These are phyloP conservation scores for Pythium inflatum DNA, from an alignment of 352 stramenopile genomes.

Conservation along the genomic window DNA sequence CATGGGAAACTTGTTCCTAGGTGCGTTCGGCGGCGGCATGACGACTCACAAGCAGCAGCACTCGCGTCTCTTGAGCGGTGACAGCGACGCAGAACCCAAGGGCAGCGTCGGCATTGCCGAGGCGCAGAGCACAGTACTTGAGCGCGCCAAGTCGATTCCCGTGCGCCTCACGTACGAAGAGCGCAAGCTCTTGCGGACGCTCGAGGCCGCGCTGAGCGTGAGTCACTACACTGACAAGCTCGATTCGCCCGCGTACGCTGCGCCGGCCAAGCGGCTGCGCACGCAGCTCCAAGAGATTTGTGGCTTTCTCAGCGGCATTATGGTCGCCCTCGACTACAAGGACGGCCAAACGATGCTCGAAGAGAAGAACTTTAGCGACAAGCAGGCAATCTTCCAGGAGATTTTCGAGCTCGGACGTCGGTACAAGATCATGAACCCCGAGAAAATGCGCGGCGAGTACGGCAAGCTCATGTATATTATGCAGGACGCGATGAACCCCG, in stretches of 20 bases:
- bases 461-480: conserved; percentile 96
- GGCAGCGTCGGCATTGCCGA: conserved; percentile 30
- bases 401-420: conserved; percentile 94
- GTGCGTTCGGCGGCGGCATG: conserved; percentile 31
- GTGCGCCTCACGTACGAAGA: conserved; percentile 95
- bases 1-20: conserved; percentile 87
- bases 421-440: conserved; percentile 99
- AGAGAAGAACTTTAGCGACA: conserved; percentile 90
- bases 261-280: conserved; percentile 81
- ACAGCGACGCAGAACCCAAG: neutral
- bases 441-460: conserved; percentile 97
- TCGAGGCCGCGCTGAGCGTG: conserved; percentile 94
- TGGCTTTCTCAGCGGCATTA: conserved; percentile 91
- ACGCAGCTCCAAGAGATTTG: conserved; percentile 92
- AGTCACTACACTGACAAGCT: conserved; percentile 95
- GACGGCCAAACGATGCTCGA: conserved; percentile 85
- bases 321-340: conserved; percentile 89
- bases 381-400: conserved; percentile 89
- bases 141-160: conserved; percentile 96
- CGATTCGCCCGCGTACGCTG: conserved; percentile 72
- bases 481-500: conserved; percentile 88
- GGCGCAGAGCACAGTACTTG: conserved; percentile 59
- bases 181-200: conserved; percentile 91
- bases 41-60: conserved; percentile 9
- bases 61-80: neutral